A percentile compares a stretch with the other conserved stretches of the same genome.
Conservation (phyloP, 2,329 filamentous ascomycete species). For the Westerdykella sp. region DNA sequence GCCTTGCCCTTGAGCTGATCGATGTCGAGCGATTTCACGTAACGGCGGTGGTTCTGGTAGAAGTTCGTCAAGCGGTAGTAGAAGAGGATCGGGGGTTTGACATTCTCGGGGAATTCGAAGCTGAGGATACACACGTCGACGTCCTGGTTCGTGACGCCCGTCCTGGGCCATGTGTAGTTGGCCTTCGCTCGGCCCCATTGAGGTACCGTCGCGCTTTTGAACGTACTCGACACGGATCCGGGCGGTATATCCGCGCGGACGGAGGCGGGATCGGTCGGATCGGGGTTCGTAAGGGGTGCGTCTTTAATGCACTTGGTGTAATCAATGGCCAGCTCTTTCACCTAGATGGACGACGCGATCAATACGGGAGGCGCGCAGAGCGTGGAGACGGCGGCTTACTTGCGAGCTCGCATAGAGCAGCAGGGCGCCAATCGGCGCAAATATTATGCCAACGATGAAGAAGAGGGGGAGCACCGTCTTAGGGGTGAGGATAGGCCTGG, state of each 20-base stretch:
- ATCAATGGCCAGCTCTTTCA: slow-evolving; percentile 85
- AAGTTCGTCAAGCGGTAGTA: slow-evolving; percentile 98
- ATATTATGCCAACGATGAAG: slow-evolving; percentile 84
- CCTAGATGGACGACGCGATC: slow-evolving; percentile 44
- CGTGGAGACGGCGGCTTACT: slow-evolving; percentile 41
- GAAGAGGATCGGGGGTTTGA: slow-evolving; percentile 77
- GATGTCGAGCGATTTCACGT: slow-evolving; percentile 81
- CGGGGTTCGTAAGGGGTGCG: slow-evolving; percentile 41
- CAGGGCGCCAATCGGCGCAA: slow-evolving; percentile 84
- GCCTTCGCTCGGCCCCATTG: slow-evolving; percentile 30
- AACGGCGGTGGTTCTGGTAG: slow-evolving; percentile 97
- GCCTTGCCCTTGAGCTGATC: slow-evolving; percentile 73
- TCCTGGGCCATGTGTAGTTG: slow-evolving; percentile 33
- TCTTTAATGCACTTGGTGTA: slow-evolving; percentile 70
- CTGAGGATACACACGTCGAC: slow-evolving; percentile 62
- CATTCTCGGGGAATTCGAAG: slow-evolving; percentile 72
- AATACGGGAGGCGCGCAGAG: neutral
- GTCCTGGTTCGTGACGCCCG: slow-evolving; percentile 10
- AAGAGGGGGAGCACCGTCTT: slow-evolving; percentile 90
- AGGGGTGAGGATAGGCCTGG: slow-evolving; percentile 84
- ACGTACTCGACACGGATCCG: slow-evolving; percentile 59
- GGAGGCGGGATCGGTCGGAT: slow-evolving; percentile 11
- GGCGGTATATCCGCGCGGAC: slow-evolving; percentile 49
- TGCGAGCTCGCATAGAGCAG: slow-evolving; percentile 78
- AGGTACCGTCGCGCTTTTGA: slow-evolving; percentile 50